Conservation (phyloP, 2,329 filamentous ascomycete genomes). For the Sarocladium strictum region DNA sequence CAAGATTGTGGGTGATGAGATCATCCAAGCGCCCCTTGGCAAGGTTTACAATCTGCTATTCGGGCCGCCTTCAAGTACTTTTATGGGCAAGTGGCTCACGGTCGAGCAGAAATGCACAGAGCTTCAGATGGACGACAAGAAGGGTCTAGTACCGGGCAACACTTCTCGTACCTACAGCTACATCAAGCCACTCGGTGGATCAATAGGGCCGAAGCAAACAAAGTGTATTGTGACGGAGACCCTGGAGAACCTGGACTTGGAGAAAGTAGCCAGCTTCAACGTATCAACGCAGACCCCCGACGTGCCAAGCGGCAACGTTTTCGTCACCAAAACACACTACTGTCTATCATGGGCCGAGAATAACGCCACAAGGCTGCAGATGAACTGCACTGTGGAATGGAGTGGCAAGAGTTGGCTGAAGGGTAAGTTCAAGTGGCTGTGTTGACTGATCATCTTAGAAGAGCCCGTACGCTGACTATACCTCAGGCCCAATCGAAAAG, state of each 20-base stretch:
- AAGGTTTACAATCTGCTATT: constrained; percentile 89
- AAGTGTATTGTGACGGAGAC: constrained; percentile 87
- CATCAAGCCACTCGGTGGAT: constrained; percentile 79
- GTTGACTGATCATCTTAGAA: constrained; percentile 9
- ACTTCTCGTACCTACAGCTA: constrained; percentile 74
- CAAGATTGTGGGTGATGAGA: constrained; percentile 76
- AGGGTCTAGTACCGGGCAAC: constrained; percentile 68
- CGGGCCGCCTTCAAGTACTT: constrained; percentile 69
- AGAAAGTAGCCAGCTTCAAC: constrained; percentile 78
- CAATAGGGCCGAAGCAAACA: constrained; percentile 88
- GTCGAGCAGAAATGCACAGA: constrained; percentile 86
- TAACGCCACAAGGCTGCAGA: constrained; percentile 77
- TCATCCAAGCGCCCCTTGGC: constrained; percentile 80
- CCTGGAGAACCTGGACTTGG: constrained; percentile 78
- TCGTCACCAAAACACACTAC: constrained; percentile 88
- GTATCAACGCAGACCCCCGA: constrained; percentile 87
- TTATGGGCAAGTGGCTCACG: constrained; percentile 81
- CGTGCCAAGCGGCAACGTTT: constrained; percentile 89
- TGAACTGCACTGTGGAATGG: constrained; percentile 93
- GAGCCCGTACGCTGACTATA: neutral
- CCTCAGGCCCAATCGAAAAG: constrained; percentile 84
- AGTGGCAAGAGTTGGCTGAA: constrained; percentile 97
- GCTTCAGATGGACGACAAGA: constrained; percentile 80
- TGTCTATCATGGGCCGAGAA: constrained; percentile 88
- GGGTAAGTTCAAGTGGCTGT: constrained; percentile 47